Base-by-base conservation (phyloP, 495 filamentous ascomycete species). In the Parathielavia appendiculata region DNA sequence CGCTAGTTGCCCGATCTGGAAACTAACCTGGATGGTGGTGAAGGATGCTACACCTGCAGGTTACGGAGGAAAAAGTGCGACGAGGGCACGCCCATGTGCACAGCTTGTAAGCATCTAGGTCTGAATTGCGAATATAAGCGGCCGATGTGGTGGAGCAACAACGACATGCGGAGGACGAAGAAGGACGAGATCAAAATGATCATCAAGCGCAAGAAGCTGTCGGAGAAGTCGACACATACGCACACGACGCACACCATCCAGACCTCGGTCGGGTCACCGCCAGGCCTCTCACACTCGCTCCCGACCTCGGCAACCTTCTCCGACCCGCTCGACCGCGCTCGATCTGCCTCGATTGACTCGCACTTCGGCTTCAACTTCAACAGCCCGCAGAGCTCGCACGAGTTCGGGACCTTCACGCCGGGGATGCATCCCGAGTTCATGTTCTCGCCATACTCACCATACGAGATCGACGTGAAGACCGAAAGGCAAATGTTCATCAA, bases 31-130 rank as follows among this genome's bases (percentile, higher is more conserved):
- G 51, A 62, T 52, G 34, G 39, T 54, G 49, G 40, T 65, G 30
- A 71, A 97, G 93, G 93, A 50, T 98, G 93, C 82, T 98, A 92
- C 73, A 97, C 92, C 54, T 98, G 93, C 78, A 87, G 93, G 66
- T 74, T 98, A 60, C 85, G 93, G 69, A 75, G 93, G 65, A 97
- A 98, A 82, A 98, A 98, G 83, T 97, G 93, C 75, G 92, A 98
- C 69, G 93, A 98, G 74, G 87, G 85, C 54, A 88, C 88, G 64
- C 88, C 90, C 39, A 77, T 83, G 61, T 98, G 93, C 77, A 83
- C 82, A 51, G 90, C 92, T 50, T 98, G 93, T 82, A 87, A 82
- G 68, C 88, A 96, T 65, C 84, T 98, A 43, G 83, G 85, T 11
- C 80, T 98, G 22, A 76, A 76, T 58, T 98, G 93, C 74, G 90